These are phyloP conservation scores for Apiospora hydei DNA, from an alignment of 2,329 filamentous ascomycete genomes.

Conservation along the genomic window DNA sequence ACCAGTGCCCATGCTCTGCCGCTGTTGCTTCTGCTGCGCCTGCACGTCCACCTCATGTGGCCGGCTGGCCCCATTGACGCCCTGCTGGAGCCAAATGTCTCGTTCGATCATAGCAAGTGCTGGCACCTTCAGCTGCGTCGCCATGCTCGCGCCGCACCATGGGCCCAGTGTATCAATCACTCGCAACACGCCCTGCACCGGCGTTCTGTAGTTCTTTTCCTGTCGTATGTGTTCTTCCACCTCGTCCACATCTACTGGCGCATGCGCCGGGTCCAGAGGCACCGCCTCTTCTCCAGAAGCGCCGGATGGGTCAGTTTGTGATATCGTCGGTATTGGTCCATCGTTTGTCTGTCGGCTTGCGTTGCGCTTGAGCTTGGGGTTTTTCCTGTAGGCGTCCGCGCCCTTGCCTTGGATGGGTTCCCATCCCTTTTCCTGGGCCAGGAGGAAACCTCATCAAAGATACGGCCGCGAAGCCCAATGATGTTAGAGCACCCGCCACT, in stretches of 20 bases:
- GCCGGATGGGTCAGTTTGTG: constrained; percentile 29
- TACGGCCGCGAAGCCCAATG: constrained; percentile 78
- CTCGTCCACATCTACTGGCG: constrained; percentile 58
- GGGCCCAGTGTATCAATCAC: constrained; percentile 74
- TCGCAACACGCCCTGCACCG: constrained; percentile 66
- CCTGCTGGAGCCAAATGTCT: constrained; percentile 75
- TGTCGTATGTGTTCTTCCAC: constrained; percentile 65
- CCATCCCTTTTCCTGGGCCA: constrained; percentile 79
- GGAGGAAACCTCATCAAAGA: constrained; percentile 76
- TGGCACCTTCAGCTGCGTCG: constrained; percentile 72
- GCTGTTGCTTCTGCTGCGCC: constrained; percentile 53
- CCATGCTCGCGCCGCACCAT: constrained; percentile 77
- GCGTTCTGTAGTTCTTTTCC: constrained; percentile 47
- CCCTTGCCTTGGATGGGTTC: constrained; percentile 76
- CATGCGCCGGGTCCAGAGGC: constrained; percentile 49
- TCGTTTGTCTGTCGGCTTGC: constrained; percentile 36
- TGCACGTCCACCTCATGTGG: constrained; percentile 66
- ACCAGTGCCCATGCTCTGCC: constrained; percentile 70
- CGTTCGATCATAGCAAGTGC: constrained; percentile 75
- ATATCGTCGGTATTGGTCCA: constrained; percentile 33
- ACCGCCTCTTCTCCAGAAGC: constrained; percentile 34
- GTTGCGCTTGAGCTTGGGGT: constrained; percentile 50
- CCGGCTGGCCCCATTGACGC: constrained; percentile 66
- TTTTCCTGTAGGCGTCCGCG: constrained; percentile 60
- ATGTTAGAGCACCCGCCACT: constrained; percentile 82